Conservation (phyloP, 345 rosid species). For the Rhodamnia argentea region DNA sequence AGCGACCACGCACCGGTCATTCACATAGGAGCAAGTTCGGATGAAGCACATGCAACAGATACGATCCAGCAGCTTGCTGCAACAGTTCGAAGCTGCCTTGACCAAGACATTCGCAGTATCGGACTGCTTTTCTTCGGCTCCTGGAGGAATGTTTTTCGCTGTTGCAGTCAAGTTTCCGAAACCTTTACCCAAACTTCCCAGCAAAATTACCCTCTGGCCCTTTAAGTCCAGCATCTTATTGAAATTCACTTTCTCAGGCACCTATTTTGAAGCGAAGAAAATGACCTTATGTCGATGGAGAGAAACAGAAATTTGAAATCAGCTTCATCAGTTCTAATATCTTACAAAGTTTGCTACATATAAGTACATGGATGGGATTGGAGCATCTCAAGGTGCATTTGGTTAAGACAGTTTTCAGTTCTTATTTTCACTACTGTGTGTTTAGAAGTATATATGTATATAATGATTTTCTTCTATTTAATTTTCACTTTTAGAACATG, state of each 20-base stretch:
- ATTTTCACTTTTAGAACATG: neutral
- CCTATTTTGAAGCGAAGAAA: conserved; percentile 10
- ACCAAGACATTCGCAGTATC: conserved; percentile 46
- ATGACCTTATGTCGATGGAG: neutral
- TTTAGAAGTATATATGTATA: neutral
- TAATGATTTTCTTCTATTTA: neutral
- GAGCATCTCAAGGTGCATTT: neutral
- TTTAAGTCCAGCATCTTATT: conserved; percentile 15
- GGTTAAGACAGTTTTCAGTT: neutral
- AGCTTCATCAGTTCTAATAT: neutral
- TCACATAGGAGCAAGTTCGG: conserved; percentile 40
- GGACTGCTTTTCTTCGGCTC: conserved; percentile 41
- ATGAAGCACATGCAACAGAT: conserved; percentile 85
- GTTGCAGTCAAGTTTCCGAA: conserved; percentile 65
- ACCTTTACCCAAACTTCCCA: conserved; percentile 41
- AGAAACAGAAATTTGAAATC: neutral
- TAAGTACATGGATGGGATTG: neutral
- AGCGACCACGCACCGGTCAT: conserved; percentile 48
- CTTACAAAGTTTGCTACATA: too few species aligned
- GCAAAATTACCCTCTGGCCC: conserved; percentile 14
- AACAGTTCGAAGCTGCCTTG: conserved; percentile 51
- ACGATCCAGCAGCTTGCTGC: conserved; percentile 20
- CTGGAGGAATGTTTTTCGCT: conserved; percentile 38
- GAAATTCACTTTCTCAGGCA: conserved; percentile 12
- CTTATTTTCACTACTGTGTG: neutral